phyloP scores from a whole-genome alignment of 2,329 filamentous ascomycete species.

The Eurotiales sp. region DNA sequence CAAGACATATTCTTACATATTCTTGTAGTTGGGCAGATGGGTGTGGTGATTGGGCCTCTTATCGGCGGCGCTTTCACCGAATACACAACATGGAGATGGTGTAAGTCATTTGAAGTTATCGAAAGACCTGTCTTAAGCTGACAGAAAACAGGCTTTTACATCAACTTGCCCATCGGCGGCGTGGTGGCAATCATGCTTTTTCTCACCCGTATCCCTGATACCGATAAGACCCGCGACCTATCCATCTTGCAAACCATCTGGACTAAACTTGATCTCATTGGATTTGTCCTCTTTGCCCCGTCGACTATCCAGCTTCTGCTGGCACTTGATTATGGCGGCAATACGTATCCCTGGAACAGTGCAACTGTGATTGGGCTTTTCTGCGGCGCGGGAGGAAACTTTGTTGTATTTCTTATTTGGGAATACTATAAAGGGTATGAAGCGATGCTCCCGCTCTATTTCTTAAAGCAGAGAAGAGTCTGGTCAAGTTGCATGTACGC shows the following conservation, averaged over 20 bases:
- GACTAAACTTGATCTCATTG: slow-evolving; percentile 40
- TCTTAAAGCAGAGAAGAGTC: slow-evolving; percentile 38
- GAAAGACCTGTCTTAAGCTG: too few relatives aligned
- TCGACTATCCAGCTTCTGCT: slow-evolving; percentile 42
- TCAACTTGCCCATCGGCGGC: neutral
- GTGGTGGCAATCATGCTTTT: slow-evolving; percentile 1
- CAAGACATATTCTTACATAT: too few relatives aligned
- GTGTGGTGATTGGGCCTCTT: neutral
- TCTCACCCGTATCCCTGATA: slow-evolving; percentile 18
- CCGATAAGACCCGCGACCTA: neutral
- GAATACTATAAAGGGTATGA: slow-evolving; percentile 39
- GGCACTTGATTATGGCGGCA: slow-evolving; percentile 45
- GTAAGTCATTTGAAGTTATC: too few relatives aligned
- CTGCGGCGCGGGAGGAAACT: slow-evolving; percentile 39
- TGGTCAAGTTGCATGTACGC: slow-evolving; percentile 30
- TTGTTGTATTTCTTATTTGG: slow-evolving; percentile 33
- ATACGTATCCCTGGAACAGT: slow-evolving; percentile 35
- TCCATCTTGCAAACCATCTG: neutral
- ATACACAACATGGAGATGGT: neutral
- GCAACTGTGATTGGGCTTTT: slow-evolving; percentile 45
- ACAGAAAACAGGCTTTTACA: neutral
- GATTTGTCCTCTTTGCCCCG: slow-evolving; percentile 36
- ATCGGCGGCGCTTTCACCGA: neutral
- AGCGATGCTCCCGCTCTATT: slow-evolving; percentile 38
- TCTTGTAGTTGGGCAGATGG: too few relatives aligned